Percentiles rank a stretch among this genome's conserved stretches.
phyloP scores from a whole-genome alignment of 805 yeast species.

The Tetrapisispora iriomotensis region DNA sequence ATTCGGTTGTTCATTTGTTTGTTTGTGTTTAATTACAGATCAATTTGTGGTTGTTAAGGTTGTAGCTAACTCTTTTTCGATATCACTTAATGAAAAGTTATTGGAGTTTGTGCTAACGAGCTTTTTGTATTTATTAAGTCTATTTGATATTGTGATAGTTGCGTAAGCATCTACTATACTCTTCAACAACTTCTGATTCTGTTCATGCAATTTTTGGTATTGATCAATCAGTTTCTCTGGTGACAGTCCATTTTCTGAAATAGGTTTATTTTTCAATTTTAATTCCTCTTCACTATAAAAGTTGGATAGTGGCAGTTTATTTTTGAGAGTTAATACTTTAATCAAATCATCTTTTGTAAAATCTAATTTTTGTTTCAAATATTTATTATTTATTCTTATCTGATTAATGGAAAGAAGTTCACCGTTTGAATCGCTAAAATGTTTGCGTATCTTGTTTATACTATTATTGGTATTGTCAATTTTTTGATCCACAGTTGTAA shows the following conservation, averaged over 20 bases:
- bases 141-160: slow-evolving; percentile 37
- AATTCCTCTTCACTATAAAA: slow-evolving; percentile 47
- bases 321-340: slow-evolving; percentile 23
- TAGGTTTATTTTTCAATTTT: slow-evolving; percentile 5
- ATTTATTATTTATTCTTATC: background rate
- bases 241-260: slow-evolving; percentile 5
- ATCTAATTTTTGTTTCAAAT: slow-evolving; percentile 15
- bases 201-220: slow-evolving; percentile 44
- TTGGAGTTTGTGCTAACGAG: slow-evolving; percentile 55
- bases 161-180: slow-evolving; percentile 44
- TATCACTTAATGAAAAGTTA: slow-evolving; percentile 72
- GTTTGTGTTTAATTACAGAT: slow-evolving; percentile 7
- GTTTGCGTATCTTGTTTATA: background rate
- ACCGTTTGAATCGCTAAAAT: background rate
- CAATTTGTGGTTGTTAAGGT: too few species aligned
- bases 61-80: slow-evolving; percentile 47
- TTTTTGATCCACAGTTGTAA: too few species aligned
- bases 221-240: slow-evolving; percentile 17
- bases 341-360: slow-evolving; percentile 21
- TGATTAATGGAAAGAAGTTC: background rate
- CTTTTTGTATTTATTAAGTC: slow-evolving; percentile 70
- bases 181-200: slow-evolving; percentile 35
- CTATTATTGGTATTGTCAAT: background rate
- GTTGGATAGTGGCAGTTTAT: slow-evolving; percentile 36
- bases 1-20: background rate